Conservation (phyloP, 352 stramenopile species). For the Globisporangium apiculatum region DNA sequence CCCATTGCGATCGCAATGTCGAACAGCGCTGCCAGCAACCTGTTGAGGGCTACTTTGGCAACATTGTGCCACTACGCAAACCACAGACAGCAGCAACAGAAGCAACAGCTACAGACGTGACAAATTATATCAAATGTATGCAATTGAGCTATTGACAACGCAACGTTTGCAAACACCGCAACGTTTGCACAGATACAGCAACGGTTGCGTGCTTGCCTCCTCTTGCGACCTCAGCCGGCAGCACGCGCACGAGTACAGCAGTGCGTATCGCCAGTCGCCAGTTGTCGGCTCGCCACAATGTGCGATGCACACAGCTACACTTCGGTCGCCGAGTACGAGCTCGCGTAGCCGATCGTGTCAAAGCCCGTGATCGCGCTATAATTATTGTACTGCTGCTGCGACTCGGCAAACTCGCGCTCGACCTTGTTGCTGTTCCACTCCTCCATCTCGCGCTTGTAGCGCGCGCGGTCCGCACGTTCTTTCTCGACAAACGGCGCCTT, state of each 20-base stretch:
- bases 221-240: no score
- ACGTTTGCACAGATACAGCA: no score
- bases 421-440: slow-evolving; percentile 85
- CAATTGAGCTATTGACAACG: slow-evolving; percentile 1
- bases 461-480: slow-evolving; percentile 85
- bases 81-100: no score
- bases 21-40: no score
- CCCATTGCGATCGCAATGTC: no score
- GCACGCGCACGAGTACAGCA: no score
- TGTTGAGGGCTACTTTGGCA: no score
- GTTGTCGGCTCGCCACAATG: no score
- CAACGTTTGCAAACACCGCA: not conserved
- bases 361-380: slow-evolving; percentile 78
- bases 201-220: no score
- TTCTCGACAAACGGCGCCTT: slow-evolving; percentile 90
- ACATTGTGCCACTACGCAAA: no score
- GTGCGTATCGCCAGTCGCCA: no score
- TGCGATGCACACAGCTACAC: slow-evolving; percentile 21
- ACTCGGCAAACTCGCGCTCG: slow-evolving; percentile 79
- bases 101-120: not conserved
- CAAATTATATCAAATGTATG: not conserved
- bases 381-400: slow-evolving; percentile 75
- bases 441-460: slow-evolving; percentile 93
- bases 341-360: slow-evolving; percentile 71
- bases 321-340: slow-evolving; percentile 65